Conservation (phyloP, 2,329 filamentous ascomycete genomes). For the Fusarium penzigii region DNA sequence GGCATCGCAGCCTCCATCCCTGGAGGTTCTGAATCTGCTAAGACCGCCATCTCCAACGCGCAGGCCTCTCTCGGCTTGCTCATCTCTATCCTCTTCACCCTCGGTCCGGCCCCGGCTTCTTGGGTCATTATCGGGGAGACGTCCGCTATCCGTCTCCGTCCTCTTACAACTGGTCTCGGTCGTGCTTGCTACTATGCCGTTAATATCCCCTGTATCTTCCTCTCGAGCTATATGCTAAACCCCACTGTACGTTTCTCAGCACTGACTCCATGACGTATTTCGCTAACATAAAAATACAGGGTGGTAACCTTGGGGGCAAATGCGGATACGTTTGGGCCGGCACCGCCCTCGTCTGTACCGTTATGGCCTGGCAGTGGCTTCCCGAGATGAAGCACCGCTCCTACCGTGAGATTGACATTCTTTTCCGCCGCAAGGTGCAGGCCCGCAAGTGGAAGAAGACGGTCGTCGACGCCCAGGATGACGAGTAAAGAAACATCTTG, state of each 20-base stretch:
- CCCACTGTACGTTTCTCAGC: conserved; percentile 40
- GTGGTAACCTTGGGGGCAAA: conserved; percentile 51
- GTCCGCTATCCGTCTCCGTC: conserved; percentile 63
- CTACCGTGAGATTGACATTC: conserved; percentile 63
- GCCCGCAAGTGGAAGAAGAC: conserved; percentile 60
- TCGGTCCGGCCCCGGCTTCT: conserved; percentile 63
- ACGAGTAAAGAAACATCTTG: too few species aligned
- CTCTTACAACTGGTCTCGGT: conserved; percentile 66
- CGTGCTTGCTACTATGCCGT: conserved; percentile 64
- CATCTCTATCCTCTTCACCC: conserved; percentile 64
- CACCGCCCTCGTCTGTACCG: conserved; percentile 56
- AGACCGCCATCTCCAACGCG: conserved; percentile 48
- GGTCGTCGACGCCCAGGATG: conserved; percentile 57
- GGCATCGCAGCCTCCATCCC: conserved; percentile 59
- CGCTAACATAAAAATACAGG: conserved; percentile 34
- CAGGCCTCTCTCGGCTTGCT: conserved; percentile 65
- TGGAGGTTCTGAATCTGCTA: conserved; percentile 12
- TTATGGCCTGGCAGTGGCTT: conserved; percentile 48
- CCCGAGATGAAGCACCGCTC: conserved; percentile 60
- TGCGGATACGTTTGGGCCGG: conserved; percentile 62
- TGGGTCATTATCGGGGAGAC: conserved; percentile 70
- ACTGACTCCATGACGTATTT: too few species aligned
- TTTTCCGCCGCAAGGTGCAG: conserved; percentile 54
- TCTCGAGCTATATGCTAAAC: conserved; percentile 63
- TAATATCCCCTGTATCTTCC: conserved; percentile 68